These are phyloP conservation scores for Cenchrus fungigraminus DNA, from an alignment of 176 grass and related monocot genomes.

Conservation along the genomic window DNA sequence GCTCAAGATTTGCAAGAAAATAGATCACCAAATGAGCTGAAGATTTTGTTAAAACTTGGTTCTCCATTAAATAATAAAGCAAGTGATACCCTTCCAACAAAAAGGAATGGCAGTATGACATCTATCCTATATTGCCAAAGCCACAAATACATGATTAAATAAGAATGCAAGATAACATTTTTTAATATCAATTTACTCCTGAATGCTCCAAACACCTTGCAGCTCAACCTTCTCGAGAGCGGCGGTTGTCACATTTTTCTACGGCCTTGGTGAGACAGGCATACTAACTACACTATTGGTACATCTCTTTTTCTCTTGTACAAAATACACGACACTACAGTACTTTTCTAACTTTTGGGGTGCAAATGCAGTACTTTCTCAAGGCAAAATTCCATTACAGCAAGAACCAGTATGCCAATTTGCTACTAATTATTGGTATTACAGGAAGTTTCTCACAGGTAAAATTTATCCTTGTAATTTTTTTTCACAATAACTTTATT, in stretches of 20 bases:
- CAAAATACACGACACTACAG: neutral
- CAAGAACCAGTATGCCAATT: constrained; percentile 88
- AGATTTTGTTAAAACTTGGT: too few species aligned
- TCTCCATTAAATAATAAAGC: too few species aligned
- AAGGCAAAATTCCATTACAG: constrained; percentile 90
- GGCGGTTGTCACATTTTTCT: constrained; percentile 60
- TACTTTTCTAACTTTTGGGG: neutral
- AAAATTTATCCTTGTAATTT: neutral
- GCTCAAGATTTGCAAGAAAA: too few species aligned
- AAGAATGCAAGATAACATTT: neutral
- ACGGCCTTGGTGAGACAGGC: constrained; percentile 68
- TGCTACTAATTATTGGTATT: constrained; percentile 69
- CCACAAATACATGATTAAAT: neutral
- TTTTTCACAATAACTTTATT: neutral
- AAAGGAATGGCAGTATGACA: neutral
- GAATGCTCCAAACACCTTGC: constrained; percentile 43
- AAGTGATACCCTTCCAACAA: too few species aligned
- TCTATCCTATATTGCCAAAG: neutral
- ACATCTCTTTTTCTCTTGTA: constrained; percentile 36
- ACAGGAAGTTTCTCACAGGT: constrained; percentile 83
- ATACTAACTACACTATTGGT: constrained; percentile 65
- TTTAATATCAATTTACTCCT: constrained; percentile 9
- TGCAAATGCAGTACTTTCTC: constrained; percentile 75
- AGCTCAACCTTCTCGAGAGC: constrained; percentile 68
- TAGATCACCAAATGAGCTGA: too few species aligned